Conservation (phyloP, 2,329 filamentous ascomycete species). For the Escovopsis weberi region DNA sequence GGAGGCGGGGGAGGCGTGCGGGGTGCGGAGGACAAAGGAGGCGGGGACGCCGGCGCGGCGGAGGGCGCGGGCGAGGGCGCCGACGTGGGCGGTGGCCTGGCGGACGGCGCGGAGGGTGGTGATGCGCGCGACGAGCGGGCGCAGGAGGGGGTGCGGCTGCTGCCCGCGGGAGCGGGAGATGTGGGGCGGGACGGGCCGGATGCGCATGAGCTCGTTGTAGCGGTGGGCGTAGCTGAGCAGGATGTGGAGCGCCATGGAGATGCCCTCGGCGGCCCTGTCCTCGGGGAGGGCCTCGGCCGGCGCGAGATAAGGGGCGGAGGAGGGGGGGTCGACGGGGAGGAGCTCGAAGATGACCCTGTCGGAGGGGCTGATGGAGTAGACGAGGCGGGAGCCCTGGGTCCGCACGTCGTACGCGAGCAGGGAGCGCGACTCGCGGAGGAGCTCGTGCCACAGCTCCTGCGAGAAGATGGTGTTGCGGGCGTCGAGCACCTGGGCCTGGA, state of each 20-base stretch:
- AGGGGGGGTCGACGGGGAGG: conserved; percentile 36
- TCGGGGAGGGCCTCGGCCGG: conserved; percentile 24
- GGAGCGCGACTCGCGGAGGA: conserved; percentile 65
- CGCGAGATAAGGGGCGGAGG: no score
- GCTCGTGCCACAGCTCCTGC: conserved; percentile 81
- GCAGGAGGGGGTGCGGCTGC: conserved; percentile 34
- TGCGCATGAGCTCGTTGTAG: conserved; percentile 55
- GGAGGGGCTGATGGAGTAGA: conserved; percentile 36
- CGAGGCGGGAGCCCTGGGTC: conserved; percentile 42
- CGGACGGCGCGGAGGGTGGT: conserved; percentile 28
- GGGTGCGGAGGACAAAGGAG: conserved; percentile 27
- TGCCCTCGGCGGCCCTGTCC: conserved; percentile 44
- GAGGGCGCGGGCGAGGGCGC: conserved; percentile 28
- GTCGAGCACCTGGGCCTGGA: conserved; percentile 57
- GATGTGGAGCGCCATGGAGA: conserved; percentile 56
- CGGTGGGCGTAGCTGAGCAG: conserved; percentile 69
- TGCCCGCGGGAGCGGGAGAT: conserved; percentile 22
- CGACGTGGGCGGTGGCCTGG: conserved; percentile 26
- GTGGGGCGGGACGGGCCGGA: conserved; percentile 35
- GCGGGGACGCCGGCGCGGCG: conserved; percentile 31
- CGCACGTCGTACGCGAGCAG: conserved; percentile 58
- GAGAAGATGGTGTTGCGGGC: conserved; percentile 68
- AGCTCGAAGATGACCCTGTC: conserved; percentile 52
- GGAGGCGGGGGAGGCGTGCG: conserved; percentile 17
- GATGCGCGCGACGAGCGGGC: conserved; percentile 35